phyloP scores from a whole-genome alignment of 768 basidiomycete species.

The Trametes gibbosa region DNA sequence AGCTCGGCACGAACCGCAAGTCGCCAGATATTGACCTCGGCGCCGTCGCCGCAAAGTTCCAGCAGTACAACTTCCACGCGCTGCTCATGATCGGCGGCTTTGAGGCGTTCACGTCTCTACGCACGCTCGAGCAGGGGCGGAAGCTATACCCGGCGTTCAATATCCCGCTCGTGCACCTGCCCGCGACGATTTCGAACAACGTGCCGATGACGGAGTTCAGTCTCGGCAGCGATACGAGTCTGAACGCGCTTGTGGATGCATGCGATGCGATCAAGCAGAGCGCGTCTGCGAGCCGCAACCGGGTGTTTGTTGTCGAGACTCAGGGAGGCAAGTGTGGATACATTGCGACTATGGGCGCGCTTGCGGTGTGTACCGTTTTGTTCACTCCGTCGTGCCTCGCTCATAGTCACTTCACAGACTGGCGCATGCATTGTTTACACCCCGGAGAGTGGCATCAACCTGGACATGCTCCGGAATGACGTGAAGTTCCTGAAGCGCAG shows the following conservation, averaged over 20 bases:
- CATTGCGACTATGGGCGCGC: slow-evolving; percentile 90
- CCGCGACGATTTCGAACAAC: slow-evolving; percentile 97
- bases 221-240: slow-evolving; percentile 92
- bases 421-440: slow-evolving; percentile 94
- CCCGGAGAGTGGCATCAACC: slow-evolving; percentile 84
- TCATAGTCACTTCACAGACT: slow-evolving; percentile 45
- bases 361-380: slow-evolving; percentile 66
- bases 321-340: slow-evolving; percentile 98
- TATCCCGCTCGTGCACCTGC: slow-evolving; percentile 93
- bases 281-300: slow-evolving; percentile 91
- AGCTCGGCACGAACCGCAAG: slow-evolving; percentile 93
- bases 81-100: slow-evolving; percentile 94
- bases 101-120: slow-evolving; percentile 83
- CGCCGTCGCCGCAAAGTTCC: slow-evolving; percentile 86
- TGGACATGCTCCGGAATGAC: slow-evolving; percentile 78
- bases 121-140: slow-evolving; percentile 76
- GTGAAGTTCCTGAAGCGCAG: slow-evolving; percentile 86
- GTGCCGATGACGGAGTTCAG: slow-evolving; percentile 97
- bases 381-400: background rate
- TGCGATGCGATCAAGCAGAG: slow-evolving; percentile 99
- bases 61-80: slow-evolving; percentile 74
- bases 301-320: slow-evolving; percentile 97
- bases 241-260: slow-evolving; percentile 96
- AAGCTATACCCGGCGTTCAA: slow-evolving; percentile 88
- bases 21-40: slow-evolving; percentile 87